These are phyloP conservation scores for Nannochloropsis granulata DNA, from an alignment of 108 stramenopile species.

Conservation along the genomic window DNA sequence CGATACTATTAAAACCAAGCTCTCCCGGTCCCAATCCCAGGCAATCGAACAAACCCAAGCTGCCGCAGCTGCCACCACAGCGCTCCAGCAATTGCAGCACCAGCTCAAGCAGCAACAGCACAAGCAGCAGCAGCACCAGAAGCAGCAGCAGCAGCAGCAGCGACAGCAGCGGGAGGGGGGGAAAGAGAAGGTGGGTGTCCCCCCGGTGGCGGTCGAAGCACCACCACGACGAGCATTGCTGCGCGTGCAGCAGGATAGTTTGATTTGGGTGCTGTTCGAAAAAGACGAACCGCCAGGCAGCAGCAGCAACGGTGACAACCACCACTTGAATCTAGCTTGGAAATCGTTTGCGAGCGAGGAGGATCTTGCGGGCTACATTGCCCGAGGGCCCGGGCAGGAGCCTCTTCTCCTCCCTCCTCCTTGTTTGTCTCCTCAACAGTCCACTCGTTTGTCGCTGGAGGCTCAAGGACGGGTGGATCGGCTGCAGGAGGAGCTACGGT, in stretches of 20 bases:
- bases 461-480: not conserved
- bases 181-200: not conserved
- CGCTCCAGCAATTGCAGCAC: not conserved
- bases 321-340: not conserved
- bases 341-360: not conserved
- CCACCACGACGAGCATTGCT: conserved; percentile 6
- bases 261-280: conserved; percentile 24
- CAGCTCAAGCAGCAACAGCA: not conserved
- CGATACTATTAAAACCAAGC: not conserved
- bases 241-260: conserved; percentile 14
- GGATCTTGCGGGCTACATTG: not conserved
- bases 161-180: not conserved
- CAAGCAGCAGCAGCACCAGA: not conserved
- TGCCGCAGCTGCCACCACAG: not conserved
- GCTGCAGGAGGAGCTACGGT: not conserved
- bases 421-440: not conserved
- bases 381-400: not conserved
- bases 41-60: not conserved
- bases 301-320: not conserved
- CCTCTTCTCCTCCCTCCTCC: not conserved
- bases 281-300: conserved; percentile 1
- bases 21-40: not conserved
- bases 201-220: not conserved
- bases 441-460: not conserved
- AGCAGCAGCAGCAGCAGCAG: not conserved